phyloP scores from a whole-genome alignment of 305 asterid species.

The Solanum aculeatissimum region DNA sequence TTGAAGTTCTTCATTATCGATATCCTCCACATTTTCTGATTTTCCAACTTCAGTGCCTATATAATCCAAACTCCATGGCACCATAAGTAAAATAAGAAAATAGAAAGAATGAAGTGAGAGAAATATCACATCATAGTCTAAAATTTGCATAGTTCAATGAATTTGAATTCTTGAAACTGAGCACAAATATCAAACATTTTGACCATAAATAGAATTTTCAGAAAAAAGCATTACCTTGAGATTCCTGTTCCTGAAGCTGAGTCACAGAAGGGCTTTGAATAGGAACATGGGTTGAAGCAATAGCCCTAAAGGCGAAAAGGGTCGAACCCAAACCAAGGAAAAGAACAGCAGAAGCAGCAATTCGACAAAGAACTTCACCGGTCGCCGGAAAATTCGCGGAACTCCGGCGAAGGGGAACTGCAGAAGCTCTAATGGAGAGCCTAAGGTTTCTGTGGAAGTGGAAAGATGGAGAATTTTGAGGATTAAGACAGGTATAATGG shows the following conservation, averaged over 20 bases:
- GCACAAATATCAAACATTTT: background rate
- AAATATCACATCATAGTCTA: background rate
- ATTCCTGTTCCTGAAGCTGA: conserved; percentile 8
- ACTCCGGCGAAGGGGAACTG: background rate
- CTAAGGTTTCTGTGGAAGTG: background rate
- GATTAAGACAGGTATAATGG: background rate
- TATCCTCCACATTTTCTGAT: conserved; percentile 14
- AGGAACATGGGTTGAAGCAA: conserved; percentile 24
- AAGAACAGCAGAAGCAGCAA: conserved; percentile 41
- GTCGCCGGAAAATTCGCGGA: conserved; percentile 3
- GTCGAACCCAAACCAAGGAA: conserved; percentile 43
- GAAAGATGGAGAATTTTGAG: background rate
- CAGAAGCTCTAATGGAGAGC: background rate
- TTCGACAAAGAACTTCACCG: conserved; percentile 30
- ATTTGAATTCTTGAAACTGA: background rate
- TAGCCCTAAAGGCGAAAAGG: conserved; percentile 28
- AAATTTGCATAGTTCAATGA: background rate
- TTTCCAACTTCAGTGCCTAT: conserved; percentile 7
- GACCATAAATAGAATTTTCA: background rate
- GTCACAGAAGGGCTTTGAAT: conserved; percentile 6
- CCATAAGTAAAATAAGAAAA: background rate
- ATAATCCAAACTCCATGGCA: background rate
- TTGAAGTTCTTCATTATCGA: conserved; percentile 41
- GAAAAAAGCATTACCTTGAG: conserved; percentile 16
- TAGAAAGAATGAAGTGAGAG: background rate